A percentile compares a stretch with the other conserved stretches of the same genome.
phyloP scores from a whole-genome alignment of 768 basidiomycete species.

The Suillus luteus region DNA sequence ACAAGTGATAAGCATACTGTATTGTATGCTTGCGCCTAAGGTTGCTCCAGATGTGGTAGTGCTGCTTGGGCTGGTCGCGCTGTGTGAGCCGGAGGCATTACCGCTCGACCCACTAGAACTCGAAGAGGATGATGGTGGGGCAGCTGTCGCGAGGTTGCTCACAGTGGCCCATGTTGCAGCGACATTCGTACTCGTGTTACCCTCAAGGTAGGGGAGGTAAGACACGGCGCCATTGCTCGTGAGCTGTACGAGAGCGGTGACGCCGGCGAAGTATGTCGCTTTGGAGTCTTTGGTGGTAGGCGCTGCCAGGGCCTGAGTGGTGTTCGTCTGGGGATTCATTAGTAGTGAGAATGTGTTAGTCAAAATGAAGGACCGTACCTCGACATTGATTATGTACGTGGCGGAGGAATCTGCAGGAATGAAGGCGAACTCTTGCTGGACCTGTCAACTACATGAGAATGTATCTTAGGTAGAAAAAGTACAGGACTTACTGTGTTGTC shows the following conservation, averaged over 20 bases:
- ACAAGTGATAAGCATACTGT: neutral
- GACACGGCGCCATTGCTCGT: constrained; percentile 59
- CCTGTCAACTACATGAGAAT: constrained; percentile 34
- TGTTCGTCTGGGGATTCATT: constrained; percentile 49
- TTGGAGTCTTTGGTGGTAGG: constrained; percentile 60
- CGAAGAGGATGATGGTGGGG: constrained; percentile 33
- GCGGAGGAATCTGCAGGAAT: constrained; percentile 72
- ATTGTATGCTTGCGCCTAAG: neutral
- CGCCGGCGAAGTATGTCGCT: constrained; percentile 66
- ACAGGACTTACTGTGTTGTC: constrained; percentile 43
- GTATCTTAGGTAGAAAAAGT: neutral
- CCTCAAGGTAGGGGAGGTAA: constrained; percentile 58
- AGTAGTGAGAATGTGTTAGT: neutral
- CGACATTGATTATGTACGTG: constrained; percentile 75
- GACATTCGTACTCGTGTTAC: constrained; percentile 44
- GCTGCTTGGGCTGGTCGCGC: constrained; percentile 17
- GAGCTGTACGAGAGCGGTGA: constrained; percentile 65
- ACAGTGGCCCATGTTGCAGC: constrained; percentile 53
- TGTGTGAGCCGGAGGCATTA: constrained; percentile 22
- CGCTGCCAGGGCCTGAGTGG: constrained; percentile 59
- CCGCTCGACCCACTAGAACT: constrained; percentile 17
- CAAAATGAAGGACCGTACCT: constrained; percentile 39
- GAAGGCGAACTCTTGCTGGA: constrained; percentile 76
- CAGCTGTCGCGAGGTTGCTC: constrained; percentile 43
- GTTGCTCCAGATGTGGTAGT: constrained; percentile 12